phyloP scores from a whole-genome alignment of 768 basidiomycete species.

The Candolleomyces eurysporus region DNA sequence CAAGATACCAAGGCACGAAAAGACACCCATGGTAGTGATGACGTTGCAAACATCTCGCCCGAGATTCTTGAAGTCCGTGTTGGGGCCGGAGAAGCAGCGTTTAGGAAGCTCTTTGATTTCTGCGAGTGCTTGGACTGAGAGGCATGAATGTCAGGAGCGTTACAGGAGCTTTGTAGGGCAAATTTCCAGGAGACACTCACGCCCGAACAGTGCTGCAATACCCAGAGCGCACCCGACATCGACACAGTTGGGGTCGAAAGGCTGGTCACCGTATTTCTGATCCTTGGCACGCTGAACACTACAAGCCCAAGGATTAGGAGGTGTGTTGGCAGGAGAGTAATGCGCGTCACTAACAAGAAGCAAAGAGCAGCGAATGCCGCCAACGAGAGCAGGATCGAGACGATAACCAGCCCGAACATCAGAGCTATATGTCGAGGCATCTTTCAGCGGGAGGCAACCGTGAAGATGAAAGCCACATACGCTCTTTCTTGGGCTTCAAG shows the following conservation, averaged over 20 bases:
- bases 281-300: slow-evolving; percentile 27
- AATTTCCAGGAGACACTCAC: slow-evolving; percentile 13
- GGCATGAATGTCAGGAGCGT: not conserved
- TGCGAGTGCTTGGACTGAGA: slow-evolving; percentile 23
- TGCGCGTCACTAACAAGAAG: slow-evolving; percentile 21
- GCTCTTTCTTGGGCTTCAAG: slow-evolving; percentile 28
- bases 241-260: slow-evolving; percentile 21
- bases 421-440: slow-evolving; percentile 16
- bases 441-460: not conserved
- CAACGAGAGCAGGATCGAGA: slow-evolving; percentile 23
- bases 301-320: not conserved
- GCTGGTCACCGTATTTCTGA: slow-evolving; percentile 14
- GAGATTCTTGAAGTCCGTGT: slow-evolving; percentile 20
- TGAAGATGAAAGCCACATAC: slow-evolving; percentile 9
- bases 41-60: slow-evolving; percentile 21
- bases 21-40: slow-evolving; percentile 26
- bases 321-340: not conserved
- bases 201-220: slow-evolving; percentile 23
- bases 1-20: slow-evolving; percentile 24
- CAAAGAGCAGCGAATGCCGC: slow-evolving; percentile 27
- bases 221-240: slow-evolving; percentile 23
- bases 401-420: slow-evolving; percentile 25
- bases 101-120: slow-evolving; percentile 24
- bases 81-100: slow-evolving; percentile 23
- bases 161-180: not conserved